phyloP scores from a whole-genome alignment of 805 yeast species.

The Candida lessepsii region DNA sequence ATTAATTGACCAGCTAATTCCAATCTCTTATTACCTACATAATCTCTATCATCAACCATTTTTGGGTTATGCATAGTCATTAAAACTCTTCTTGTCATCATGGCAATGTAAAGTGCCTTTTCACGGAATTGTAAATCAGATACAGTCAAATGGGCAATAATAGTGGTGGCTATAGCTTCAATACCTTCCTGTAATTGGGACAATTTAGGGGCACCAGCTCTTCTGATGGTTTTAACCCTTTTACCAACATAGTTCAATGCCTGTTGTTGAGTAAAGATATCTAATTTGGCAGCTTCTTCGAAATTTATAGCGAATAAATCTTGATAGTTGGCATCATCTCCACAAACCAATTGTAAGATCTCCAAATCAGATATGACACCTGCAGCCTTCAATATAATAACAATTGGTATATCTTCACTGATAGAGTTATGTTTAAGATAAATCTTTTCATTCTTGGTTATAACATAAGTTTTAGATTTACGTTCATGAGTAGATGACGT shows the following conservation, averaged over 20 bases:
- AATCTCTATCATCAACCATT: slow-evolving; percentile 98
- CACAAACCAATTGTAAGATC: slow-evolving; percentile 91
- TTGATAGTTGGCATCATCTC: slow-evolving; percentile 82
- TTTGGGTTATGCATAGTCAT: slow-evolving; percentile 94
- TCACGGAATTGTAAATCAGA: slow-evolving; percentile 84
- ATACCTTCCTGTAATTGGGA: slow-evolving; percentile 88
- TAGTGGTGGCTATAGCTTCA: slow-evolving; percentile 93
- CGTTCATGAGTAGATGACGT: slow-evolving; percentile 98
- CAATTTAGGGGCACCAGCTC: slow-evolving; percentile 78
- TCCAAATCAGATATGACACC: slow-evolving; percentile 92
- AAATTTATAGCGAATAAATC: slow-evolving; percentile 90
- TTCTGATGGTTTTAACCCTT: slow-evolving; percentile 88
- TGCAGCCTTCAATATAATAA: slow-evolving; percentile 88
- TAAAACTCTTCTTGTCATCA: slow-evolving; percentile 94
- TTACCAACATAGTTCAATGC: slow-evolving; percentile 90
- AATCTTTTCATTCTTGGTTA: slow-evolving; percentile 85
- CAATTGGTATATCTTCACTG: slow-evolving; percentile 93
- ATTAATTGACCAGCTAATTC: slow-evolving; percentile 97
- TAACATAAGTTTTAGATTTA: slow-evolving; percentile 94
- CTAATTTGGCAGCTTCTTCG: slow-evolving; percentile 86
- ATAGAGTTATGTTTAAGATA: slow-evolving; percentile 94
- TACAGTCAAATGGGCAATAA: slow-evolving; percentile 92
- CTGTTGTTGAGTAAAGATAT: slow-evolving; percentile 87
- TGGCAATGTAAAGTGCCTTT: slow-evolving; percentile 90
- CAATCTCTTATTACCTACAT: slow-evolving; percentile 95